phyloP scores from a whole-genome alignment of 352 stramenopile genomes.

The Pythium aquatile region DNA sequence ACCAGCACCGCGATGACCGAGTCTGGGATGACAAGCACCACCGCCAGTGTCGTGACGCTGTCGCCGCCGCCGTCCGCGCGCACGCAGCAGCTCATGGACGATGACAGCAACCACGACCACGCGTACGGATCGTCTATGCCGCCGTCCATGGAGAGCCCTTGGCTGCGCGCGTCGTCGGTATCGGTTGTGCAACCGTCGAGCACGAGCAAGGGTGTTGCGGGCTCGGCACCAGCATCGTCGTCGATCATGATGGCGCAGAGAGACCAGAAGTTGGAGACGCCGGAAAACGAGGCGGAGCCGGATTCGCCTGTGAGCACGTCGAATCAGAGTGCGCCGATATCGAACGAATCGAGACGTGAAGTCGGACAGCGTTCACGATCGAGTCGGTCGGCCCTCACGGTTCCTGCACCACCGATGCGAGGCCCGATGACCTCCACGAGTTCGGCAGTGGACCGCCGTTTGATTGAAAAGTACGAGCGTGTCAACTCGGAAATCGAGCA shows the following conservation, averaged over 20 bases:
- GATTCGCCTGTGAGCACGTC: slow-evolving; percentile 12
- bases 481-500: slow-evolving; percentile 78
- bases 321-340: slow-evolving; percentile 11
- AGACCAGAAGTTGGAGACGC: not conserved
- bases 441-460: slow-evolving; percentile 47
- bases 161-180: slow-evolving; percentile 13
- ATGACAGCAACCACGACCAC: slow-evolving; percentile 12
- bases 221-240: slow-evolving; percentile 23
- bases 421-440: slow-evolving; percentile 16
- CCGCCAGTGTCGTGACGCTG: slow-evolving; percentile 25
- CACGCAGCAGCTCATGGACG: slow-evolving; percentile 9
- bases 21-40: slow-evolving; percentile 14
- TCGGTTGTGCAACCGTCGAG: slow-evolving; percentile 8
- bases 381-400: slow-evolving; percentile 1
- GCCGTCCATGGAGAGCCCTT: slow-evolving; percentile 16
- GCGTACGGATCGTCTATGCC: slow-evolving; percentile 17
- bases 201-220: slow-evolving; percentile 11
- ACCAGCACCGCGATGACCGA: slow-evolving; percentile 24
- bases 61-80: slow-evolving; percentile 21
- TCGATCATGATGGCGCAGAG: slow-evolving; percentile 19
- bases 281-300: slow-evolving; percentile 8
- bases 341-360: not conserved
- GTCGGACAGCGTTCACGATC: slow-evolving; percentile 6
- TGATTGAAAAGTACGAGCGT: slow-evolving; percentile 74
- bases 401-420: not conserved